Evolutionary conservation across 345 rosid species (phyloP).

Genomic region (Carallia brachiata): DNA sequence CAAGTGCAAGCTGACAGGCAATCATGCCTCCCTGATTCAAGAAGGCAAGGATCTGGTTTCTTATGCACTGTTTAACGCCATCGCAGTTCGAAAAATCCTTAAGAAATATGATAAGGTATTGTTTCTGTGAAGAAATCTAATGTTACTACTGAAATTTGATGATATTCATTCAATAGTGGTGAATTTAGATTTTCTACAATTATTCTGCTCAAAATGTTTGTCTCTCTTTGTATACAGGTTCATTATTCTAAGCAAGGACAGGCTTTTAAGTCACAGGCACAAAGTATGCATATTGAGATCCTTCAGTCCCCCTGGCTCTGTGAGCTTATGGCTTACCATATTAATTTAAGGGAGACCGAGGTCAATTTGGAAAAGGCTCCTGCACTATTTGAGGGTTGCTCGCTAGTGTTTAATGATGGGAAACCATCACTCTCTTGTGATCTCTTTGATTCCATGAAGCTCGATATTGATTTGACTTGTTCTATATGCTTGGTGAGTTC

Average conservation of each 20-base stretch:
- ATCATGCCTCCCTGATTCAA: conserved; percentile 59
- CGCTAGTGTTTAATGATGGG: conserved; percentile 51
- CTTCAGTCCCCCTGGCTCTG: conserved; percentile 95
- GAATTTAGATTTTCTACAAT: too few species aligned
- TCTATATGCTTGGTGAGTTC: conserved; percentile 89
- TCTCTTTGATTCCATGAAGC: conserved; percentile 72
- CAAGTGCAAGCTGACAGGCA: conserved; percentile 46
- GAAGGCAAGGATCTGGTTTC: conserved; percentile 82
- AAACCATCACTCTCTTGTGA: conserved; percentile 75
- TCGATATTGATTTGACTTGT: conserved; percentile 84
- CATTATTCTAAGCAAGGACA: conserved; percentile 94
- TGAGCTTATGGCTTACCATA: conserved; percentile 87
- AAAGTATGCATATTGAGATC: conserved; percentile 81
- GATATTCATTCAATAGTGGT: not conserved
- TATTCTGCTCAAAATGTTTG: not conserved
- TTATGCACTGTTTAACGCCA: conserved; percentile 83
- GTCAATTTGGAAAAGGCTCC: conserved; percentile 37
- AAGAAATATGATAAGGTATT: conserved; percentile 92
- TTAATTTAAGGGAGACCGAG: conserved; percentile 65
- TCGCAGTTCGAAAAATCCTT: conserved; percentile 80
- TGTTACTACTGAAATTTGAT: not conserved
- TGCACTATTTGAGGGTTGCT: conserved; percentile 64
- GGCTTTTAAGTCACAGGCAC: conserved; percentile 79
- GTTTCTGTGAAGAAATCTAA: not conserved
- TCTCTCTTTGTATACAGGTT: conserved; percentile 41